A percentile compares a stretch with the other conserved stretches of the same genome.
Conservation (phyloP, 106 monocot genomes). For the Phalaenopsis equestris region DNA sequence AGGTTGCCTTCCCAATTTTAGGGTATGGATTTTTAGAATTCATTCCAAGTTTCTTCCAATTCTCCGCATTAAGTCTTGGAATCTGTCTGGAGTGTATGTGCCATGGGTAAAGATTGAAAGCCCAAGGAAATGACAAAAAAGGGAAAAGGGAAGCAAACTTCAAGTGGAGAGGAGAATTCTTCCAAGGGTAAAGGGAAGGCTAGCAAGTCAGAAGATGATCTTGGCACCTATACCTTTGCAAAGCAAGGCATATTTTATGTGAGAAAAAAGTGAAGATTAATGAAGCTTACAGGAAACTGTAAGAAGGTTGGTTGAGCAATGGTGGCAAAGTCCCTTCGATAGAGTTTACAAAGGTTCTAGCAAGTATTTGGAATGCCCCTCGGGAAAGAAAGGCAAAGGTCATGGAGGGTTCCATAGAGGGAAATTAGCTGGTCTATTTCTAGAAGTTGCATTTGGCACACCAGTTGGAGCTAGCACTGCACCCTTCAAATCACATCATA, state of each 20-base stretch:
- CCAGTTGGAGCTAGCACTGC: no score
- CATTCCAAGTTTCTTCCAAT: background rate
- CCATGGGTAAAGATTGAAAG: slow-evolving; percentile 73
- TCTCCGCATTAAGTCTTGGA: background rate
- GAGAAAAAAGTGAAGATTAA: slow-evolving; percentile 97
- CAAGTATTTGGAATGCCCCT: no score
- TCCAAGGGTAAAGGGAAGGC: slow-evolving; percentile 75
- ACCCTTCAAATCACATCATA: slow-evolving; percentile 84
- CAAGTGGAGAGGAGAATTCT: slow-evolving; percentile 22
- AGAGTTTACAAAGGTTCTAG: slow-evolving; percentile 97
- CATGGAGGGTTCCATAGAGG: no score
- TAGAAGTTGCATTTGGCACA: no score
- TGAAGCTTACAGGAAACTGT: slow-evolving; percentile 91
- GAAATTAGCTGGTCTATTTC: no score
- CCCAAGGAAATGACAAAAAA: slow-evolving; percentile 34
- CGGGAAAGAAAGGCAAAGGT: no score
- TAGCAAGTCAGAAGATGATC: slow-evolving; percentile 69
- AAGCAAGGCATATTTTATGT: slow-evolving; percentile 94
- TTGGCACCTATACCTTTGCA: slow-evolving; percentile 91
- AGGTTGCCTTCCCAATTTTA: no score
- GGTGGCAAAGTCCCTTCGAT: slow-evolving; percentile 96
- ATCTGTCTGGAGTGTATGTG: background rate
- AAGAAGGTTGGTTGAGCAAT: slow-evolving; percentile 92
- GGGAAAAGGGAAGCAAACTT: slow-evolving; percentile 66
- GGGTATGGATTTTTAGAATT: background rate